These are phyloP conservation scores for Leccinum variicolor DNA, from an alignment of 768 basidiomycete species.

Conservation along the genomic window DNA sequence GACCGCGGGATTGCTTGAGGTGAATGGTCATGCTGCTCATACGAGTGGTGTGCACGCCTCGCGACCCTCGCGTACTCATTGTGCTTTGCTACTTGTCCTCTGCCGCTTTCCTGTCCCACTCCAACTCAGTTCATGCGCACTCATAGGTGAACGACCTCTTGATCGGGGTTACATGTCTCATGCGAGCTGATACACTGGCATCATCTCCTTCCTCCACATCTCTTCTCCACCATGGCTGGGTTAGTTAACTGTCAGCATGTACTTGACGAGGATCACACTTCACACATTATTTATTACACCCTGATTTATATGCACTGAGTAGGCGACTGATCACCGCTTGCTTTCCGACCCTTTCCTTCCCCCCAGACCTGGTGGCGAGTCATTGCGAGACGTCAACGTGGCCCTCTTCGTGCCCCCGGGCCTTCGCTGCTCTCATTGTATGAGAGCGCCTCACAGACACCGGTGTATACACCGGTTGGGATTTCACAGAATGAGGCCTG, in stretches of 20 bases:
- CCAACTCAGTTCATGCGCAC: constrained; percentile 51
- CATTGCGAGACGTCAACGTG: constrained; percentile 25
- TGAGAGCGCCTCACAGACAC: constrained; percentile 26
- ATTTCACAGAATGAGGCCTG: constrained; percentile 24
- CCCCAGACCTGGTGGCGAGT: constrained; percentile 19
- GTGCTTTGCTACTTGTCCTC: constrained; percentile 40
- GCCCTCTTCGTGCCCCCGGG: constrained; percentile 24
- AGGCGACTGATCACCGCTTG: constrained; percentile 48
- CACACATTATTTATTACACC: constrained; percentile 44
- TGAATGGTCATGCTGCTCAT: constrained; percentile 46
- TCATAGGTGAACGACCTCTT: constrained; percentile 80
- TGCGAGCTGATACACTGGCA: constrained; percentile 72
- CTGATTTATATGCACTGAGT: constrained; percentile 35
- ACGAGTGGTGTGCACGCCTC: constrained; percentile 51
- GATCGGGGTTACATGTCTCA: constrained; percentile 77
- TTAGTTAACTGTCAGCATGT: constrained; percentile 24
- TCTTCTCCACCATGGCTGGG: constrained; percentile 17
- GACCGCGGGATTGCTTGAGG: constrained; percentile 60
- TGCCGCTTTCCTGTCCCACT: constrained; percentile 43
- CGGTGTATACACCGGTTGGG: constrained; percentile 25
- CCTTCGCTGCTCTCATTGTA: constrained; percentile 33
- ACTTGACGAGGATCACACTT: constrained; percentile 22
- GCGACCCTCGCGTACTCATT: constrained; percentile 49
- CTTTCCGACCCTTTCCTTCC: constrained; percentile 22
- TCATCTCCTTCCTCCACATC: constrained; percentile 36